Percentiles rank a stretch among this genome's conserved stretches.
These are phyloP conservation scores for Udeniomyces megalosporus DNA, from an alignment of 768 basidiomycete genomes.

Conservation along the genomic window DNA sequence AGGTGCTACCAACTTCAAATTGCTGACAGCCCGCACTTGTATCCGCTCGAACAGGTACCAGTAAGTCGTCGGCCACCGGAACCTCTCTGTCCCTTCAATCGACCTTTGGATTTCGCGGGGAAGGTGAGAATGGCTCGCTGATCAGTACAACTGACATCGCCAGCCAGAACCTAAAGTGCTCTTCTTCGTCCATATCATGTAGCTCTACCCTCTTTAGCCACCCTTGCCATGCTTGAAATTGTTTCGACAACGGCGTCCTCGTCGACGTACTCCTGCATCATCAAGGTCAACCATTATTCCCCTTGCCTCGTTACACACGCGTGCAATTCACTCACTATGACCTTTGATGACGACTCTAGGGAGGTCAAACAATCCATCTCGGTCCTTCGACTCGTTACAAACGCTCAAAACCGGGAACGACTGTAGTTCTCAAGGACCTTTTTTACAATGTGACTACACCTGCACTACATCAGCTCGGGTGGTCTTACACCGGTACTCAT, in stretches of 20 bases:
- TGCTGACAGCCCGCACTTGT: not conserved
- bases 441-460: conserved; percentile 59
- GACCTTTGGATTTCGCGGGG: conserved; percentile 83
- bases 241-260: not conserved
- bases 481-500: too few species aligned
- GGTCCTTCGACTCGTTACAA: conserved; percentile 64
- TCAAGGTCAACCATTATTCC: not conserved
- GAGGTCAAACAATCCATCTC: conserved; percentile 47
- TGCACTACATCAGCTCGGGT: too few species aligned
- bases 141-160: too few species aligned
- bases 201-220: not conserved
- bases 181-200: not conserved
- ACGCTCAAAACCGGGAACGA: conserved; percentile 57
- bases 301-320: too few species aligned
- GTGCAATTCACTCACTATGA: not conserved
- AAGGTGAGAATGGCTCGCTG: conserved; percentile 65
- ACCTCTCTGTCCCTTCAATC: not conserved
- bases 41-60: conserved; percentile 40
- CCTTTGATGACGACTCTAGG: conserved; percentile 32
- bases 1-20: not conserved
- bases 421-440: conserved; percentile 67
- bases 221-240: not conserved
- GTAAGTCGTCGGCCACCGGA: conserved; percentile 42
- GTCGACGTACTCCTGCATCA: not conserved
- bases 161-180: too few species aligned